A percentile compares a stretch with the other conserved stretches of the same genome.
Conservation (phyloP, 1,284 basidiomycete genomes). For the Cystobasidium pallidum region DNA sequence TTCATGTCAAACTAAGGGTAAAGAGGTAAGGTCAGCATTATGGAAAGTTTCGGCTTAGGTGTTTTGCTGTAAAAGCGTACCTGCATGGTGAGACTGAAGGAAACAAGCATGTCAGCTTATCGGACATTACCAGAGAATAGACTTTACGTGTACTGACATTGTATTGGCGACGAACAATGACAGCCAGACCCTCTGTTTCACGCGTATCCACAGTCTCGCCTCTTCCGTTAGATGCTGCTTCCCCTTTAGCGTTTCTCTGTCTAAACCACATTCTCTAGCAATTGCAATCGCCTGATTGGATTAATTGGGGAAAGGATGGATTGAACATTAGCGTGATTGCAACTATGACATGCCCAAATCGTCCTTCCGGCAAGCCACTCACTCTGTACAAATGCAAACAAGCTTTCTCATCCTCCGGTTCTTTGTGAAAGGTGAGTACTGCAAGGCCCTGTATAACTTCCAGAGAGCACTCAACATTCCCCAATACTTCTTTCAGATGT, state of each 20-base stretch:
- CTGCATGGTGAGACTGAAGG: slow-evolving; percentile 39
- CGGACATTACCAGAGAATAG: not conserved
- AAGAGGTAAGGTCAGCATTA: not conserved
- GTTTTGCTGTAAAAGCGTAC: not conserved
- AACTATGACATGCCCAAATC: too few relatives aligned
- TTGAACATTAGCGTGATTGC: not conserved
- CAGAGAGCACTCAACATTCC: slow-evolving; percentile 22
- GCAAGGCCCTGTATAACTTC: slow-evolving; percentile 41
- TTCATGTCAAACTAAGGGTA: slow-evolving; percentile 36
- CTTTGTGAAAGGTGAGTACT: slow-evolving; percentile 39
- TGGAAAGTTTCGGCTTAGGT: not conserved
- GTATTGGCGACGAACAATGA: slow-evolving; percentile 41
- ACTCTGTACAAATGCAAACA: slow-evolving; percentile 40
- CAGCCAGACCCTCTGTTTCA: slow-evolving; percentile 37
- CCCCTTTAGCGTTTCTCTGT: slow-evolving; percentile 17
- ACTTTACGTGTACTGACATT: slow-evolving; percentile 16
- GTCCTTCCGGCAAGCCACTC: not conserved
- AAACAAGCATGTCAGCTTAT: not conserved
- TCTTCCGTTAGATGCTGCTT: slow-evolving; percentile 9
- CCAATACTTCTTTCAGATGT: slow-evolving; percentile 38
- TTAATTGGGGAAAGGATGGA: not conserved
- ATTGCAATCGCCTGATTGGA: slow-evolving; percentile 35
- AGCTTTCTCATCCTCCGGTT: slow-evolving; percentile 39
- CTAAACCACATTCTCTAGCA: slow-evolving; percentile 33
- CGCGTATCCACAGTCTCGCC: slow-evolving; percentile 29